Base-by-base conservation (phyloP, 2,329 filamentous ascomycete species). In the Colletotrichum tamarilloi region DNA sequence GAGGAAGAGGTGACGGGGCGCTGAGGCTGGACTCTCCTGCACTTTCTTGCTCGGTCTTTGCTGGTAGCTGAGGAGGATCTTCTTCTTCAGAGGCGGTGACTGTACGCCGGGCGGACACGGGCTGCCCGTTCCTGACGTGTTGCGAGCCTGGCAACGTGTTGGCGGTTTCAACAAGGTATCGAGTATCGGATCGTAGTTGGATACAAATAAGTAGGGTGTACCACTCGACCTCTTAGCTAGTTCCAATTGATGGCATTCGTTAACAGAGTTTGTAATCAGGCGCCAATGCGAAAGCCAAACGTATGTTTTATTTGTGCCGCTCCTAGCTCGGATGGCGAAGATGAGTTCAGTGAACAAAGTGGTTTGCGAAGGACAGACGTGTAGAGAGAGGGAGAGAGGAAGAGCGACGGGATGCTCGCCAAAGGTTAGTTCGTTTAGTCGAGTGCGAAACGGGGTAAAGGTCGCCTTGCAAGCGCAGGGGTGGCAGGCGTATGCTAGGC, bases 1-100 rank as follows among this genome's bases (percentile, higher is more conserved):
- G 89, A 64, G 90, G 90, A 76, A 90, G 90, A 65, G 89, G 89
- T 71, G 87, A 88, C 75, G 84, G 85, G 74, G 83, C 82, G 75
- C 82, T 80, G 72, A 73, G 81, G 22, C 22, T 65, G 24, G 59
- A 52, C 75, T 53, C 75, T 57, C 38, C 65, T 75, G 22, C 12
- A 19, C 49, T 28, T 65, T 57, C 26, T 19, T 38, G 26, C n/a
- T 42, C 24, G 67, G 35, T 75, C 69, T 76, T 74, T 55, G 73
- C 75, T 63, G 75, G 66, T 62, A 42, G 32, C n/a, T 67, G 62
- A 22, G 46, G 58, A 5, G 38, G 28, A 6, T 57, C 38, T 19
- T 35, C 59, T 62, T 38, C 57, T 62, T 55, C 26, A 46, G 65
- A 22, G 35, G 28, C 9, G 19, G 19, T 42, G 42, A 55, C 68